Percentiles rank a stretch among this genome's conserved stretches.
Evolutionary conservation across 495 filamentous ascomycete genomes (phyloP).

Genomic region (Neurospora sp.): DNA sequence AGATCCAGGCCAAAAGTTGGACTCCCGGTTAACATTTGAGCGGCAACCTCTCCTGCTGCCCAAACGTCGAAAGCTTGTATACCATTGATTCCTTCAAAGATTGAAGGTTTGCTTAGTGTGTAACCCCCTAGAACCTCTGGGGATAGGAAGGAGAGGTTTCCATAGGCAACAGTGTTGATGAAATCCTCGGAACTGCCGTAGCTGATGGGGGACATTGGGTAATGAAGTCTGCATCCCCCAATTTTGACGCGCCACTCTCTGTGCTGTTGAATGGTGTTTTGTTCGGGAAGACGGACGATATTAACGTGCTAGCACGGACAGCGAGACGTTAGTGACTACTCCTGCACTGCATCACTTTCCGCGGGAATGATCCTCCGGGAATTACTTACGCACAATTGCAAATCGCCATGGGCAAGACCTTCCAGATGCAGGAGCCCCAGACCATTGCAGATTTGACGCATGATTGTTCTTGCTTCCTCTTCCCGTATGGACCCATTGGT

Average conservation of each 20-base stretch:
- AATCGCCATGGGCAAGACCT: background rate
- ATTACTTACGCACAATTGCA: background rate
- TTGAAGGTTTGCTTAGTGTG: background rate
- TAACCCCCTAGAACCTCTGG: background rate
- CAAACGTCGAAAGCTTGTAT: background rate
- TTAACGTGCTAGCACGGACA: background rate
- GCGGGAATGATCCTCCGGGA: background rate
- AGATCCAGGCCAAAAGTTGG: background rate
- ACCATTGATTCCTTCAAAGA: background rate
- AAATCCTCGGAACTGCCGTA: background rate
- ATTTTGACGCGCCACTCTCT: background rate
- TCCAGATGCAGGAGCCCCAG: background rate
- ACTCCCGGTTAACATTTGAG: background rate
- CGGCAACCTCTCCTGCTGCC: background rate
- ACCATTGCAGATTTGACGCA: background rate
- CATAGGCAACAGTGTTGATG: background rate
- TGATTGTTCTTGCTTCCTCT: background rate
- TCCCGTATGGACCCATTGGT: background rate
- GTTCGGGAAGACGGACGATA: background rate
- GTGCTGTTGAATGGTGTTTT: background rate
- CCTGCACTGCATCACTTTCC: background rate
- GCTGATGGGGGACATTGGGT: background rate
- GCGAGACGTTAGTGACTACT: background rate
- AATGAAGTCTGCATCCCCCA: background rate
- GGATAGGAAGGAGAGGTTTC: background rate